Conservation (phyloP, 2,329 filamentous ascomycete genomes). For the Zasmidium citrigriseum region DNA sequence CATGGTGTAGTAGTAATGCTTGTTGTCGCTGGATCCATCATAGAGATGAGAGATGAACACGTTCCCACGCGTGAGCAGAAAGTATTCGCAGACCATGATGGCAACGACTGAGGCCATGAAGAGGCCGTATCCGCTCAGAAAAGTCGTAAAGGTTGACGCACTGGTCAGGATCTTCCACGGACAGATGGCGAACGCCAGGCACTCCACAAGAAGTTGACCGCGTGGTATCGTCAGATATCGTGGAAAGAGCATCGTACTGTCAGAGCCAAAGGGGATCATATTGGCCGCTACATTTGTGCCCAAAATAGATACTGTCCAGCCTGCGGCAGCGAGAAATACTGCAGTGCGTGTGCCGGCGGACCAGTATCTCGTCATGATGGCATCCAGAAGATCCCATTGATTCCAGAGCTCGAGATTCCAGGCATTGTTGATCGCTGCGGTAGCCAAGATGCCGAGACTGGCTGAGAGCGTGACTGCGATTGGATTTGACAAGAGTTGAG, state of each 20-base stretch:
- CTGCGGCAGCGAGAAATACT: constrained; percentile 42
- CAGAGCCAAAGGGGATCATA: constrained; percentile 38
- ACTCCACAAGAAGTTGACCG: constrained; percentile 36
- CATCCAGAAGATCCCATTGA: constrained; percentile 35
- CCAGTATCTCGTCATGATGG: constrained; percentile 38
- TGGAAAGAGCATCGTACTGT: constrained; percentile 46
- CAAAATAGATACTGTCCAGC: constrained; percentile 38
- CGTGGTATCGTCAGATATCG: constrained; percentile 49
- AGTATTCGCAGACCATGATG: constrained; percentile 63
- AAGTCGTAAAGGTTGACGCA: constrained; percentile 59
- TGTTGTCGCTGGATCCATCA: constrained; percentile 49
- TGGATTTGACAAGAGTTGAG: constrained; percentile 45
- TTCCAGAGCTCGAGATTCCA: constrained; percentile 42
- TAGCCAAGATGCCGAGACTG: constrained; percentile 47
- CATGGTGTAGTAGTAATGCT: constrained; percentile 53
- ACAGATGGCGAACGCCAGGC: constrained; percentile 57
- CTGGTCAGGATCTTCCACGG: constrained; percentile 67
- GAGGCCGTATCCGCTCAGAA: constrained; percentile 61
- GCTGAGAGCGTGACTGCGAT: constrained; percentile 45
- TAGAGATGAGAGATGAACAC: constrained; percentile 38
- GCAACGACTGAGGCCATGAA: constrained; percentile 65
- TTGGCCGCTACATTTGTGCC: constrained; percentile 42
- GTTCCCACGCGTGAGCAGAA: constrained; percentile 50
- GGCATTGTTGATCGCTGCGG: constrained; percentile 45
- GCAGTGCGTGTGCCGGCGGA: constrained; percentile 38